Evolutionary conservation across 164 flowering plant genomes (phyloP), one percentile per base, ranked within the genome.

Genomic region (Brasenia schreberi): DNA sequence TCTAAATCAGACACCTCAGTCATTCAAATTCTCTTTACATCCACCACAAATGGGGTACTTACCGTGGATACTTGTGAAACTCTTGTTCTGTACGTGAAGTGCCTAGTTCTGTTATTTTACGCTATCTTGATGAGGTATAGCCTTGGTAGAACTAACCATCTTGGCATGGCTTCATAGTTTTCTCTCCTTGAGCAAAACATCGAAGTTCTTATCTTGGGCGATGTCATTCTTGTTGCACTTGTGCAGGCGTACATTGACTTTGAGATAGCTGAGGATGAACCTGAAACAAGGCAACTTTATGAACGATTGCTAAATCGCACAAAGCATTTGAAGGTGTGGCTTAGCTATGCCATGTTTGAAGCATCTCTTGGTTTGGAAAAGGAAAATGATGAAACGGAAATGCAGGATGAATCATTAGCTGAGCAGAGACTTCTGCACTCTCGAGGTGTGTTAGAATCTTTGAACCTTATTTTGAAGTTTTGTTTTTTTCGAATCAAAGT

Each of bases 261-360:
- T 77, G 97, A 95, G 78, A 84, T 89, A 61, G 78, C 88, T 16
- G 88, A 92, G 71, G 81, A 81, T 6, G 97, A 89, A 59, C 79
- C 65, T 64, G 96, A 83, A 60, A 87, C 97, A 4, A 77, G 92
- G 68, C 82, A 75, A 23, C 83, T 95, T 4, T 95, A 95, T 72
- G 90, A 87, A 76, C 80, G 95, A 71, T 84, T 94, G 17, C 80
- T 94, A 2, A 87, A 91, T 66, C 79, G 99, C 10, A 95, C 99
- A 42, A 92, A 92, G 68, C 94, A 95, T 73, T 67, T 89, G 68
- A 95, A 95, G 73, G 99, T 92, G 17, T 95, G 99, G 99, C 77
- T 89, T 19, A 92, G 97, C 64, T 91, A 79, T 76, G 96, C 96
- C 0, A 87, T 88, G 53, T 95, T 95, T 77, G 97, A 90, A 78